Percentiles rank a stretch among this genome's conserved stretches.
Conservation (phyloP, 1,284 basidiomycete species). For the Tylopilus sp. region DNA sequence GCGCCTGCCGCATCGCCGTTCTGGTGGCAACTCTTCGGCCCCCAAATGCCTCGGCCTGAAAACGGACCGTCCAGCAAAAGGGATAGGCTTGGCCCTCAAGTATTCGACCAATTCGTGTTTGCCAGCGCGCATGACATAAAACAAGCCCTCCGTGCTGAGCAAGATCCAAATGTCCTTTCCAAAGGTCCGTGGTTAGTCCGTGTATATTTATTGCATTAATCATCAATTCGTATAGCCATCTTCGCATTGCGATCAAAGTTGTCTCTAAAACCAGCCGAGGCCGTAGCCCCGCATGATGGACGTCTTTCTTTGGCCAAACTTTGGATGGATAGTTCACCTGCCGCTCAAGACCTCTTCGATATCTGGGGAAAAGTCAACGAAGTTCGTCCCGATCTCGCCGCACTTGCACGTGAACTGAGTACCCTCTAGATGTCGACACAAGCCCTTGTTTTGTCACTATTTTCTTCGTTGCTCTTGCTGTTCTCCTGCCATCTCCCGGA, state of each 20-base stretch:
- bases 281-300: slow-evolving; percentile 44
- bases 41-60: slow-evolving; percentile 12
- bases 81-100: slow-evolving; percentile 3
- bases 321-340: slow-evolving; percentile 56
- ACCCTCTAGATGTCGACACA: slow-evolving; percentile 37
- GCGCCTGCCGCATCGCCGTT: neutral
- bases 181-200: slow-evolving; percentile 21
- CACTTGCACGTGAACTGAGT: slow-evolving; percentile 7
- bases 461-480: slow-evolving; percentile 54
- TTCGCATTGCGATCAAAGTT: slow-evolving; percentile 38
- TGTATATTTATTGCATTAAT: neutral
- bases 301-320: slow-evolving; percentile 52
- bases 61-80: slow-evolving; percentile 15
- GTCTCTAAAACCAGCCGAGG: slow-evolving; percentile 25
- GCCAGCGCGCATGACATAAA: slow-evolving; percentile 25
- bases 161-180: slow-evolving; percentile 21
- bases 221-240: slow-evolving; percentile 36
- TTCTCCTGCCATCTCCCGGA: slow-evolving; percentile 61
- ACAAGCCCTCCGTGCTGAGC: slow-evolving; percentile 13
- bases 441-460: slow-evolving; percentile 45
- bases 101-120: slow-evolving; percentile 10
- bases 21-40: neutral
- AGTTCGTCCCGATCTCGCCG: slow-evolving; percentile 35
- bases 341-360: slow-evolving; percentile 56
- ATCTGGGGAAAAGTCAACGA: slow-evolving; percentile 53